Evolutionary conservation across 352 stramenopile genomes (phyloP), one percentile per base, ranked within the genome.

Genomic region (Pythium biforme): DNA sequence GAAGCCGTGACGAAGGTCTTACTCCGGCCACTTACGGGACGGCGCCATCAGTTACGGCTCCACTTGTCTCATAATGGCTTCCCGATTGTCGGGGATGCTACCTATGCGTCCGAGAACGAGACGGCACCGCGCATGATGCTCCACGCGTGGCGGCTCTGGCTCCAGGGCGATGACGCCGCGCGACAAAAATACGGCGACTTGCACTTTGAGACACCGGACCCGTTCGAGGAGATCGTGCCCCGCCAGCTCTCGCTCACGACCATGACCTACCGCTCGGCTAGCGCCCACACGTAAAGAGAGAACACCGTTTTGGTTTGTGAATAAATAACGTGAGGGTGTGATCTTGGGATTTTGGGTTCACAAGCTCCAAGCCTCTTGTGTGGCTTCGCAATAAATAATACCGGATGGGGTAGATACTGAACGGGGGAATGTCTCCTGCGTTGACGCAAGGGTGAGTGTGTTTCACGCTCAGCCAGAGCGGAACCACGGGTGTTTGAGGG

Each of bases 1-100:
- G 48, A 95, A 55, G 69, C 76, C 4, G 82, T 96, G 46, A 91
- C 89, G 14, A 97, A 97, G 64, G 81, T 96, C 11, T 37, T 92
- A 10, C 55, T 97, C 62, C 74, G 81, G 23, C 89, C 88, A 15
- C 57, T 94, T 19, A 93, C 81, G 34, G 89, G 89, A 7, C 80
- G 89, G 2, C 73, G 89, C 25, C 89, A 97, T 59, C 89, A 97
- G 62, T 58, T 97, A 43, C 81, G 89, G 1, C 73, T 97, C 22
- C 89, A 97, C 26, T 61, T 91, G 12, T 73, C 79, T 4, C 79
- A 92, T 51, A 72, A 89, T 52, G 82, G 82, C 9, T 92, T 87
- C 48, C 85, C 85, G 19, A 94, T 94, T 19, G 61, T 84, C 1
- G 85, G 85, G 20, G 85, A 94, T 46, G 85, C 83, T 25, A 94